Base-by-base conservation (phyloP, 1,139 yeast species). In the Suhomyces chickasaworum region DNA sequence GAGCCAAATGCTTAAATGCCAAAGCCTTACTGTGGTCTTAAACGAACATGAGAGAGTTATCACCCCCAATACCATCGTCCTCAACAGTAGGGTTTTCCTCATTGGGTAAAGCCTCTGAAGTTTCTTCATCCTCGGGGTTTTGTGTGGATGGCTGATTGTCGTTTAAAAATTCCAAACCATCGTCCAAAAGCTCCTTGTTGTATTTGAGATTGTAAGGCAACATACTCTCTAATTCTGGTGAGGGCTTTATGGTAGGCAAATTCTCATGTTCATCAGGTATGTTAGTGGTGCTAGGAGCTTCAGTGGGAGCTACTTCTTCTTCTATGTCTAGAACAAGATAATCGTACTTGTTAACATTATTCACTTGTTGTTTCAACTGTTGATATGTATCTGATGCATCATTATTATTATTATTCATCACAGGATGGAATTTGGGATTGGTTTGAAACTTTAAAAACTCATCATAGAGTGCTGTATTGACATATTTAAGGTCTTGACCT, bases 401-500 rank as follows among this genome's bases (percentile, higher is more conserved):
- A 27, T 47, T 42, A 12, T 22, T 13, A 17, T 49, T 39, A 21
- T 41, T 42, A 15, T 59, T 57, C 40, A 57, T 55, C 16, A 56
- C 56, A 1, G 75, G 75, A 48, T 70, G 74, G 41, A 62, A 64
- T 43, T 63, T 64, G 3, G 57, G 49, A 49, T 68, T 67, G 22
- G 57, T 54, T 47, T 67, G 70, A 41, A 63, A 62, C 41, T 59
- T 54, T 39, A 67, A 45, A 45, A 65, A 62, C 41, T 66, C 69
- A 7, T 60, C 54, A 16, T 60, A 61, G 18, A 73, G 59, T 17
- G 64, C 57, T 3, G 77, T 68, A 46, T 66, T 64, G 42, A 65
- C 54, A 49, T 67, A 73, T 50, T 71, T 71, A 51, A 68, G 56
- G 52, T 69, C 72, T 45, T 73, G 75, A 7, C 78, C 78, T 48